These are phyloP conservation scores for Pseudogymnoascus sp. DNA, from an alignment of 2,329 filamentous ascomycete genomes.

Conservation along the genomic window DNA sequence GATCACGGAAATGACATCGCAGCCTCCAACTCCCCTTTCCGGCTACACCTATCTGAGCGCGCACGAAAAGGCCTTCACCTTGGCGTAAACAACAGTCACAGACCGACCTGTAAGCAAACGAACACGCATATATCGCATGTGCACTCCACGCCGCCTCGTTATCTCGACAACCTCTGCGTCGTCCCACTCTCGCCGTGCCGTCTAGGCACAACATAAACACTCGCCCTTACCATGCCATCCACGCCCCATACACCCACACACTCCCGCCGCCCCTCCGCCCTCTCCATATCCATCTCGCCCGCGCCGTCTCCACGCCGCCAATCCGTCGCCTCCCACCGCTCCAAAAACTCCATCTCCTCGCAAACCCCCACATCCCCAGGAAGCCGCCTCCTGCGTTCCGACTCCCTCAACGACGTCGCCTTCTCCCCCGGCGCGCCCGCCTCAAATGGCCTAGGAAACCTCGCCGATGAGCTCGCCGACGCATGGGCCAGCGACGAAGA, in stretches of 20 bases:
- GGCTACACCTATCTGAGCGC: not conserved
- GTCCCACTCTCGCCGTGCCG: not conserved
- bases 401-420: slow-evolving; percentile 23
- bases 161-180: not conserved
- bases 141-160: slow-evolving; percentile 1
- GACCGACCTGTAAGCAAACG: not conserved
- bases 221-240: not conserved
- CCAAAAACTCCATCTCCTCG: not conserved
- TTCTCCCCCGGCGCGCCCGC: slow-evolving; percentile 31
- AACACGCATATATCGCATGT: not conserved
- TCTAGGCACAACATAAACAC: slow-evolving; percentile 1
- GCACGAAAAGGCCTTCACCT: not conserved
- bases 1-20: slow-evolving; percentile 5
- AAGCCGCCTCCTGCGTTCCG: slow-evolving; percentile 15
- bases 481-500: slow-evolving; percentile 60
- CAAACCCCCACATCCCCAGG: not conserved
- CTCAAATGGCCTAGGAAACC: slow-evolving; percentile 59
- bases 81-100: not conserved
- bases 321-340: not conserved
- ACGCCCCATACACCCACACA: not conserved
- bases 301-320: not conserved
- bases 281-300: not conserved
- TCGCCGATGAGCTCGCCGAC: slow-evolving; percentile 74
- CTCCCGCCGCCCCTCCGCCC: not conserved
- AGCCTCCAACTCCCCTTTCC: not conserved